Percentiles rank a stretch among this genome's conserved stretches.
phyloP scores from a whole-genome alignment of 2,329 filamentous ascomycete genomes.

The Xylariaceae sp. region DNA sequence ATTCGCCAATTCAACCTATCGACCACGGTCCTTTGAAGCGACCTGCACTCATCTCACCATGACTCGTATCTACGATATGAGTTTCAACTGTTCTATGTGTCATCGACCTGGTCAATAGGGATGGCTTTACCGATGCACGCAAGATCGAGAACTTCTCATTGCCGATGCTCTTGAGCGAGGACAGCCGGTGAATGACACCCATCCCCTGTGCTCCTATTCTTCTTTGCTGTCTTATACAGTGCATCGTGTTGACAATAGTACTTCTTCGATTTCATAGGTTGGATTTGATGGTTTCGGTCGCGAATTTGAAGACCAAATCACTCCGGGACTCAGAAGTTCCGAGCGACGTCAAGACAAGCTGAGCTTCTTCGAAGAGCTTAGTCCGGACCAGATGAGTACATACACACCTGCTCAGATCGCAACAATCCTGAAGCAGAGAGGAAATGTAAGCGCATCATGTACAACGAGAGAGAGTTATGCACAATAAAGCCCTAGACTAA shows the following conservation, averaged over 20 bases:
- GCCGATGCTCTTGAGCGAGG: slow-evolving; percentile 33
- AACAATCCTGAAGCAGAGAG: slow-evolving; percentile 46
- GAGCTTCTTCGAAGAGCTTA: slow-evolving; percentile 44
- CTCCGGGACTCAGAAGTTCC: slow-evolving; percentile 36
- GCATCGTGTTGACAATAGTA: no score
- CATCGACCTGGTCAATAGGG: slow-evolving; percentile 52
- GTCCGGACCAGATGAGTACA: slow-evolving; percentile 36
- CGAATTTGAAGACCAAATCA: slow-evolving; percentile 32
- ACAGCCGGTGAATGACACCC: slow-evolving; percentile 20
- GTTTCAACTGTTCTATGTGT: slow-evolving; percentile 57
- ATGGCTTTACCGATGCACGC: slow-evolving; percentile 67
- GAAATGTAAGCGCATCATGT: slow-evolving; percentile 37
- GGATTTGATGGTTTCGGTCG: slow-evolving; percentile 33
- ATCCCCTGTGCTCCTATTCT: not conserved
- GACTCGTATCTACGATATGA: slow-evolving; percentile 57
- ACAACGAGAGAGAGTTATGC: not conserved
- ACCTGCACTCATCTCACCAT: slow-evolving; percentile 66
- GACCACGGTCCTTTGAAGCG: slow-evolving; percentile 16
- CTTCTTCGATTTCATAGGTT: slow-evolving; percentile 8
- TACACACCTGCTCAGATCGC: slow-evolving; percentile 48
- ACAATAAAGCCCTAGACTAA: no score
- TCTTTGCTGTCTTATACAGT: not conserved
- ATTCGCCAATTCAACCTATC: slow-evolving; percentile 11
- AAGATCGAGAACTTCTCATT: slow-evolving; percentile 36
- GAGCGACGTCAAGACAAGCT: slow-evolving; percentile 40